Evolutionary conservation across 2,329 filamentous ascomycete genomes (phyloP).

Genomic region (Pseudofabraea citricarpa): DNA sequence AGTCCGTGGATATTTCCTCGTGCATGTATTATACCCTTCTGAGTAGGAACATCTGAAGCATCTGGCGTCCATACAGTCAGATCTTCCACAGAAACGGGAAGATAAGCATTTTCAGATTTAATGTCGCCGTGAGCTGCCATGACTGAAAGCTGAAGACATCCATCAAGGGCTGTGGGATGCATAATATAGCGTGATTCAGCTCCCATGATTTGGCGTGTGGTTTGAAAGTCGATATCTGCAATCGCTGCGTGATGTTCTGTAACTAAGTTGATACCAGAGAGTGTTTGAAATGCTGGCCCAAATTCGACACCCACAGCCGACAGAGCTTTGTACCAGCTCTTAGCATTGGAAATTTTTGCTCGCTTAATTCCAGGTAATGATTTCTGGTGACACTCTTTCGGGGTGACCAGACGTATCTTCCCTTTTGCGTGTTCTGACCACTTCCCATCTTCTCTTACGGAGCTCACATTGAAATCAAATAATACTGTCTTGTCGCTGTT

Average conservation of each 20-base stretch:
- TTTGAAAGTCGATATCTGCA: background rate
- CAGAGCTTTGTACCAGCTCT: background rate
- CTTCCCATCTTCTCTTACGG: too few relatives aligned
- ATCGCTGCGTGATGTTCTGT: background rate
- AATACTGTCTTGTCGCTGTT: background rate
- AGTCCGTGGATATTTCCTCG: background rate
- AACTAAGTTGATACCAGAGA: background rate
- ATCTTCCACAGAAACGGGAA: background rate
- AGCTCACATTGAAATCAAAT: too few relatives aligned
- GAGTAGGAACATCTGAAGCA: background rate
- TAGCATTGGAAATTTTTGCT: background rate
- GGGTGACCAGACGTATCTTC: too few relatives aligned
- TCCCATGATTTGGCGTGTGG: background rate
- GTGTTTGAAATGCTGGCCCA: background rate
- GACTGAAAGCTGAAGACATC: constrained; percentile 45
- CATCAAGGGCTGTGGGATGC: constrained; percentile 51
- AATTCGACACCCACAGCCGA: background rate
- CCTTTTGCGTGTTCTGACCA: too few relatives aligned
- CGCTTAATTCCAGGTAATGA: too few relatives aligned
- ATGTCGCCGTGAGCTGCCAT: background rate
- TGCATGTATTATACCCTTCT: background rate
- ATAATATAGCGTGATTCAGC: constrained; percentile 29
- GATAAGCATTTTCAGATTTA: background rate
- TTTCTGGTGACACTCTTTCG: too few relatives aligned
- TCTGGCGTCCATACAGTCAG: background rate